Evolutionary conservation across 1,139 yeast genomes (phyloP).

Genomic region (Ogataea hybrid): DNA sequence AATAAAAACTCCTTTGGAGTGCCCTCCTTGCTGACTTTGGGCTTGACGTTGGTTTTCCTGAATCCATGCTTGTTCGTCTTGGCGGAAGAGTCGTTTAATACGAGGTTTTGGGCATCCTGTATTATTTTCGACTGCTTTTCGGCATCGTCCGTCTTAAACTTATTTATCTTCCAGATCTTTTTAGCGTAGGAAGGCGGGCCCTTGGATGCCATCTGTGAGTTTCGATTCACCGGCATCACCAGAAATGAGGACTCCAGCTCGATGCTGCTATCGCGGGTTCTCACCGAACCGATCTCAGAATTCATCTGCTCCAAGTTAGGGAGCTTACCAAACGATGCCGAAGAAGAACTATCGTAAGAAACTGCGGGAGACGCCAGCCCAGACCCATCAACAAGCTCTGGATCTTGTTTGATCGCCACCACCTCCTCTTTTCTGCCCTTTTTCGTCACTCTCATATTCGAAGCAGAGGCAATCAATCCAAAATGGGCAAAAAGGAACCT

Average conservation of each 20-base stretch:
- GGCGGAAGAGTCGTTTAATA: conserved; percentile 16
- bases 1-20: conserved; percentile 29
- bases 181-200: conserved; percentile 20
- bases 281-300: not conserved
- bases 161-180: conserved; percentile 28
- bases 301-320: not conserved
- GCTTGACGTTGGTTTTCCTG: conserved; percentile 26
- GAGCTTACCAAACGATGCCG: not conserved
- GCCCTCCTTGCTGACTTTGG: conserved; percentile 29
- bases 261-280: not conserved
- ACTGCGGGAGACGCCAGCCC: not conserved
- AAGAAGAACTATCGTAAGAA: not conserved
- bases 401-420: not conserved
- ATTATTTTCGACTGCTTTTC: conserved; percentile 31
- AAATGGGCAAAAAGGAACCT: not conserved
- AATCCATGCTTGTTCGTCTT: conserved; percentile 27
- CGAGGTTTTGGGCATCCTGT: conserved; percentile 24
- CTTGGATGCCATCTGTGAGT: not conserved
- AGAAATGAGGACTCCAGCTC: not conserved
- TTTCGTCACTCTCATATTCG: conserved; percentile 14
- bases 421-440: conserved; percentile 9
- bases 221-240: not conserved
- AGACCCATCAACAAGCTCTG: not conserved
- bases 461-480: not conserved
- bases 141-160: conserved; percentile 29